Evolutionary conservation across 2,329 filamentous ascomycete genomes (phyloP), one percentile per base, ranked within the genome.

Genomic region (Trichophyton schoenleinii): DNA sequence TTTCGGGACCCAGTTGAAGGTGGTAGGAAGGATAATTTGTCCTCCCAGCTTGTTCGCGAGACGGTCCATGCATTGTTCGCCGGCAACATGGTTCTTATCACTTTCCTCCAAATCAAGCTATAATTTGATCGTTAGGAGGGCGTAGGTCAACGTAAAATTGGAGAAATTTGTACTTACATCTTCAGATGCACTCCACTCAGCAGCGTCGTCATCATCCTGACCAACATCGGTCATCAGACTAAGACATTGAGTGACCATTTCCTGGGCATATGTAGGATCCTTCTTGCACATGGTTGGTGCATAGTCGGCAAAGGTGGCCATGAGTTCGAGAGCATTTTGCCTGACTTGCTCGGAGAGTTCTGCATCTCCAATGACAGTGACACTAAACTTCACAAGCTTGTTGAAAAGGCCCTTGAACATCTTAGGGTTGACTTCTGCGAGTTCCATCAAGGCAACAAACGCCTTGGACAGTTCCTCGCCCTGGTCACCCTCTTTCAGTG

Each of bases 221-320:
- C 91, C 94, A 64, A 99, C 87, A 72, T 99, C 94, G 3, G 94
- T 97, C 94, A 99, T 99, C 67, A 99, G 78, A 68, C 92, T 97
- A 67, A 99, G 78, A 73, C 94, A 99, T 74, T 99, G 94, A 0
- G 91, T 97, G 66, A 99, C 95, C 94, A 99, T 99, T 66, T 96
- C 91, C 63, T 83, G 86, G 1, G 91, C 94, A 75, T 95, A 99
- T 9, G 85, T 87, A n/a, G 85, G 76, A 71, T 99, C 92, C 73
- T 96, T 96, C 72, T 87, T 89, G 79, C 94, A 97, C 86, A 97
- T 92, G 42, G 87, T 87, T 3, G 94, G 91, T 0, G 90, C 88
- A 69, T 92, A 94, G 71, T 99, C 94, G 66, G 92, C 91, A 73
- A 99, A 99, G 0, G 94, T 99, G 28, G 91, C 91, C 89, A 99